Base-by-base conservation (phyloP, 768 basidiomycete species). In the Lactarius hatsudake region DNA sequence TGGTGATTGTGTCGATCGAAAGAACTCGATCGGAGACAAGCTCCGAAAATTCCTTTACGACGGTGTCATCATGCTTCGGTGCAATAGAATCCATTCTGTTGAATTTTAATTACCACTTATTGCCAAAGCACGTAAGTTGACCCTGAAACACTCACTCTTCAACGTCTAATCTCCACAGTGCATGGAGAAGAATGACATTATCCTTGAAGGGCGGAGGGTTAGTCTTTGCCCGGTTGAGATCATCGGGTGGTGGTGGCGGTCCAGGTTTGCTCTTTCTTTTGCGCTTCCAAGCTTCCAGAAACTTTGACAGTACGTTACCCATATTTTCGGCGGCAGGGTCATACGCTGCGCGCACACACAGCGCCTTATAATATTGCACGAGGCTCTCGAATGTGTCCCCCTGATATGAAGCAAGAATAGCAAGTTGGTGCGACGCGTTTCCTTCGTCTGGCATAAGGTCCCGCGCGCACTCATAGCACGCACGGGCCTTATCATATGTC, bases 371-470 rank as follows among this genome's bases (percentile, higher is more conserved):
- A 76, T 98, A 96, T 76, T 94, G 90, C 61, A 91, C 83, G 10
- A 93, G 79, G 36, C 92, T 88, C 38, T 81, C 78, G 72, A 96
- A 94, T n/a, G 84, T 81, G 77, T 98, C 94, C 68, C 84, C 83
- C 71, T 89, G 82, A 76, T 97, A 96, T 5, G 89, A 87, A 2
- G 94, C 85, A 38, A 98, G 84, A 67, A 98, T 96, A 5, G 96
- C 97, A 23, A 98, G 86, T 76, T 98, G 97, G 75, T 98, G 96
- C 23, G 91, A 96, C 0, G 97, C 86, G 73, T 98, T 96, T 71
- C 96, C 97, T 70, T 96, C 93, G 63, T 89, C 82, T 0, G 97
- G 96, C 7, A 91, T 79, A 10, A 99, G 82, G 36, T 88, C 74
- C 48, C 90, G 83, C 2, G 97, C 96, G 69, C 93, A 90, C 58